Base-by-base conservation (phyloP, 495 filamentous ascomycete species). In the Letharia columbiana region DNA sequence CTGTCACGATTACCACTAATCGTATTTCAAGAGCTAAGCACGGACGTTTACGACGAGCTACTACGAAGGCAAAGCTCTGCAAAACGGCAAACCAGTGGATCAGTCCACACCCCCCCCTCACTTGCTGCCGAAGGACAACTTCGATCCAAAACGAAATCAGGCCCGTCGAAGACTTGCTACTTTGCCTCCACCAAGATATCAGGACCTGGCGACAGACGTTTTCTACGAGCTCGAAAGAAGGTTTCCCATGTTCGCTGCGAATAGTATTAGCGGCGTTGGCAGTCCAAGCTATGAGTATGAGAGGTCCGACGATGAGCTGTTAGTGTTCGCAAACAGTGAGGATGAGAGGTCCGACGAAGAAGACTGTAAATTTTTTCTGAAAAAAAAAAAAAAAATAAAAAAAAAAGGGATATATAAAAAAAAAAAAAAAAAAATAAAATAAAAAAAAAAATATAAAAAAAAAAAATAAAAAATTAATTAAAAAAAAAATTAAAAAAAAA, bases 141-240 rank as follows among this genome's bases (percentile, higher is more conserved):
- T 97, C 77, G 94, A 98, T 77, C 91, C 91, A 31, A 97, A 97
- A 77, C 87, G 94, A 59, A 98, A 98, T 73, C 92, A 97, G 75
- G 94, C 94, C 10, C 84, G 94, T 60, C 90, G 96, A 77, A 96
- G 94, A 75, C 86, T 98, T 18, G 90, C 91, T 3, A 94, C 91
- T 1, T 83, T 98, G 10, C 89, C 91, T 35, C 84, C 88, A 35
- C 85, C 88, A 17, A 81, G 92, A 37, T 98, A 98, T 73, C 82
- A 90, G 63, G 92, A 97, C 69, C 80, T 98, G 7, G 94, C 91
- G 18, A 96, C 91, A 28, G 94, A 98, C 78, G 95, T 98, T 17
- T 97, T 91, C 73, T 94, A 87, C 74, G 94, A 98, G 71, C 76
- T 98, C 56, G 94, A 98, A 76, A 83, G 93, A 56, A 83, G 94